Conservation (phyloP, 1,139 yeast genomes). For the Yamadazyma oceani region DNA sequence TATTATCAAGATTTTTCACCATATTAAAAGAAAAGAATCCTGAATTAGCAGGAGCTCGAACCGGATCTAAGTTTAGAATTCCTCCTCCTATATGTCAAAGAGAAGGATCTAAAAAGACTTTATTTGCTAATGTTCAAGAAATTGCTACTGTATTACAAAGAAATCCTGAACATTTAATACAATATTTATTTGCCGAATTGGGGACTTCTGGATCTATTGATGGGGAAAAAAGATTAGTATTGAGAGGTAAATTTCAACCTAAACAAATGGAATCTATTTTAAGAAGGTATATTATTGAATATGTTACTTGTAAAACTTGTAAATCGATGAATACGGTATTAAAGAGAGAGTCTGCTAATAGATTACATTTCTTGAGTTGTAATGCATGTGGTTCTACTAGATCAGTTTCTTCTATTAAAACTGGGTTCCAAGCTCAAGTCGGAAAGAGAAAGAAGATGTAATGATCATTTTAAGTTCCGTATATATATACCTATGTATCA, state of each 20-base stretch:
- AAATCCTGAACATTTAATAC: conserved; percentile 95
- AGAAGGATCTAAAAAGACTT: conserved; percentile 96
- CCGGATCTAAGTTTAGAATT: conserved; percentile 90
- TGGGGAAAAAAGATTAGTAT: conserved; percentile 93
- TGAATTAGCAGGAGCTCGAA: conserved; percentile 94
- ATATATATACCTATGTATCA: conserved; percentile 12
- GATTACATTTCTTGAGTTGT: conserved; percentile 97
- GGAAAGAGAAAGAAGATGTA: conserved; percentile 67
- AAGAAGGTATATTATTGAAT: conserved; percentile 94
- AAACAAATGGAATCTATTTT: conserved; percentile 95
- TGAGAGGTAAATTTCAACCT: conserved; percentile 97
- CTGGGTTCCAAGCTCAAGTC: conserved; percentile 98
- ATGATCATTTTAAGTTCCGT: conserved; percentile 1
- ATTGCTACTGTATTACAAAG: conserved; percentile 93
- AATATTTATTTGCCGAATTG: conserved; percentile 94
- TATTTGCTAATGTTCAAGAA: conserved; percentile 94
- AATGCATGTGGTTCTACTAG: conserved; percentile 97
- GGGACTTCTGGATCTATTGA: conserved; percentile 99
- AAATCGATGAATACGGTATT: conserved; percentile 95
- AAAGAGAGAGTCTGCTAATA: conserved; percentile 92
- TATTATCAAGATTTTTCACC: conserved; percentile 79
- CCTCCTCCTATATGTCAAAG: conserved; percentile 98
- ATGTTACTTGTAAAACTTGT: conserved; percentile 98
- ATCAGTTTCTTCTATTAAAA: conserved; percentile 95
- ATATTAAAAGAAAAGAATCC: conserved; percentile 93